phyloP scores from a whole-genome alignment of 169 alveolate genomes.

The Plasmodium fragile region DNA sequence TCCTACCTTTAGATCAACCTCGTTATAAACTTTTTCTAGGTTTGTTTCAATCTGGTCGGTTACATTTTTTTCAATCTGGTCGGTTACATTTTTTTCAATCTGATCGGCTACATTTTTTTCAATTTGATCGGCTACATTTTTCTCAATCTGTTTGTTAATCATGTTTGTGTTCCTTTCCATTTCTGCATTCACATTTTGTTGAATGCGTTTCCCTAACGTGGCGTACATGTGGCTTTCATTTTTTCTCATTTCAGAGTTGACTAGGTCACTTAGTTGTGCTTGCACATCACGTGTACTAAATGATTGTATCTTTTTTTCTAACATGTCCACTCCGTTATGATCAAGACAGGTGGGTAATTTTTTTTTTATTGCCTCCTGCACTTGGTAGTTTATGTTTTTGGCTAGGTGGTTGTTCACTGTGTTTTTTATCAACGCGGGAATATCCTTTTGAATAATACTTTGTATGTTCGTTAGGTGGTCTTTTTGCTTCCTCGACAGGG shows the following conservation, averaged over 20 bases:
- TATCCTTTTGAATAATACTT: constrained; percentile 5
- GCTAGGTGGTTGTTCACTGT: constrained; percentile 20
- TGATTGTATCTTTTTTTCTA: constrained; percentile 1
- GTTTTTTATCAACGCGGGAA: constrained; percentile 19
- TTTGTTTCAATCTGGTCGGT: constrained; percentile 30
- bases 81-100: constrained; percentile 13
- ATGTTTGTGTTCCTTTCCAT: constrained; percentile 4
- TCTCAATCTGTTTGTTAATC: background rate
- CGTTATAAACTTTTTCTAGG: constrained; percentile 30
- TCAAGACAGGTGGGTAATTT: constrained; percentile 5
- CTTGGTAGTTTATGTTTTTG: constrained; percentile 6
- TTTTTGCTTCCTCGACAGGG: background rate
- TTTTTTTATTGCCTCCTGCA: constrained; percentile 35
- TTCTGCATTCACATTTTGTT: constrained; percentile 31
- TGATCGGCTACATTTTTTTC: constrained; percentile 10
- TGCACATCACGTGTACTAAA: background rate
- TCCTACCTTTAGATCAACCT: constrained; percentile 15
- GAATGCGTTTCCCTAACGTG: background rate
- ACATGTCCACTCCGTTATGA: constrained; percentile 3
- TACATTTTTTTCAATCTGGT: constrained; percentile 19
- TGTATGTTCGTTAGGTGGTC: constrained; percentile 1
- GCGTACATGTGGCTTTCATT: constrained; percentile 3
- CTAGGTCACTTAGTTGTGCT: constrained; percentile 22
- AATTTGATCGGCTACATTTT: constrained; percentile 13
- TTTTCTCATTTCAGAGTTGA: constrained; percentile 23